Evolutionary conservation across 768 basidiomycete species (phyloP).

Genomic region (Phanerochaete sordida): DNA sequence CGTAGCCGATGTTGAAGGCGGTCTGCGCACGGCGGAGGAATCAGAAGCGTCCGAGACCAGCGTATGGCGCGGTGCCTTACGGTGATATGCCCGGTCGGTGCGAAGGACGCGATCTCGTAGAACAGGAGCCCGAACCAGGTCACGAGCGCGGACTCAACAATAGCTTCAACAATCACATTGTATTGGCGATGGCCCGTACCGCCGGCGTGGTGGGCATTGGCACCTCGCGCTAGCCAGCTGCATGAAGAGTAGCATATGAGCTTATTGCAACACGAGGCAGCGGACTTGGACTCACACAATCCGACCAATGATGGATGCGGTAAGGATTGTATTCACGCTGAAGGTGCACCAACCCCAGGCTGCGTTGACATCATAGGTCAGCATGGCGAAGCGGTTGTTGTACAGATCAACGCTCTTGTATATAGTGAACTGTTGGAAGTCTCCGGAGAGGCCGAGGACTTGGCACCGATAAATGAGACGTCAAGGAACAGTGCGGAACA

Average conservation of each 20-base stretch:
- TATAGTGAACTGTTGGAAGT: constrained; percentile 16
- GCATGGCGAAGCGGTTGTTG: constrained; percentile 13
- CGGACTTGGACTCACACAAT: constrained; percentile 14
- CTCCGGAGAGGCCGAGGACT: constrained; percentile 24
- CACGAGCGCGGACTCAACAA: constrained; percentile 22
- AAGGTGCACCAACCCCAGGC: constrained; percentile 27
- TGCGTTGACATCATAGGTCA: constrained; percentile 20
- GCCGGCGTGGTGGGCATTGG: background rate
- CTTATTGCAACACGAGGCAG: background rate
- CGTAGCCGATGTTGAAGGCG: constrained; percentile 17
- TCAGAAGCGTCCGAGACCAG: background rate
- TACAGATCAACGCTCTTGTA: constrained; percentile 13
- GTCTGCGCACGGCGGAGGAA: constrained; percentile 2
- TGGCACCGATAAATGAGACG: background rate
- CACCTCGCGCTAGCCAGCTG: background rate
- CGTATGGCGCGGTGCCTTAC: constrained; percentile 6
- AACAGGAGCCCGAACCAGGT: constrained; percentile 23
- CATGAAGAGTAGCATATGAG: background rate
- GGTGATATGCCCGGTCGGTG: constrained; percentile 17
- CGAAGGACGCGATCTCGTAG: constrained; percentile 19
- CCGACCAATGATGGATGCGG: constrained; percentile 19
- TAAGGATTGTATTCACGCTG: constrained; percentile 19
- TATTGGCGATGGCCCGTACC: background rate
- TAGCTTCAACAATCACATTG: constrained; percentile 10
- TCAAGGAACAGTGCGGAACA: background rate